Evolutionary conservation across 768 basidiomycete species (phyloP).

Genomic region (Mycena polygramma): DNA sequence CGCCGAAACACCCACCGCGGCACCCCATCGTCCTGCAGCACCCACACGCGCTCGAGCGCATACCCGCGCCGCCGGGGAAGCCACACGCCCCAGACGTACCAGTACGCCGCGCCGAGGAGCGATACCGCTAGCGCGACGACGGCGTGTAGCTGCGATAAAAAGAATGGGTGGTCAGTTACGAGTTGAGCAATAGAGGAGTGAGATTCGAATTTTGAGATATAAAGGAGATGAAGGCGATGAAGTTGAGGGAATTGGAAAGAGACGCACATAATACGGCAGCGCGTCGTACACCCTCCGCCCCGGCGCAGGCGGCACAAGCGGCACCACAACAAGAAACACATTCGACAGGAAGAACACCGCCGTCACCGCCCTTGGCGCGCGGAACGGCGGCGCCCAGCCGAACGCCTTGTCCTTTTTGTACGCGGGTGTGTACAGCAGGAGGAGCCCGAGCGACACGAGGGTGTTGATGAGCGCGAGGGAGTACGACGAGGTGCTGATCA

Average conservation of each 20-base stretch:
- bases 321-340: slow-evolving; percentile 71
- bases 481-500: slow-evolving; percentile 72
- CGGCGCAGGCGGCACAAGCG: slow-evolving; percentile 70
- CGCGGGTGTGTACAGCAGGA: slow-evolving; percentile 67
- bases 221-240: neutral
- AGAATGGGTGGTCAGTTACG: too few species aligned
- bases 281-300: slow-evolving; percentile 66
- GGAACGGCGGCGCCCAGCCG: slow-evolving; percentile 77
- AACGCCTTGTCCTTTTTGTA: slow-evolving; percentile 48
- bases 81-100: slow-evolving; percentile 67
- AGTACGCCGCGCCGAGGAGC: slow-evolving; percentile 65
- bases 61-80: slow-evolving; percentile 64
- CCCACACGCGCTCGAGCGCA: slow-evolving; percentile 59
- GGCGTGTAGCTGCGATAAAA: slow-evolving; percentile 58
- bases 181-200: too few species aligned
- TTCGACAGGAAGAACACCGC: slow-evolving; percentile 75
- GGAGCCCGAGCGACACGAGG: slow-evolving; percentile 70
- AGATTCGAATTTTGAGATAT: neutral
- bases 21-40: slow-evolving; percentile 69
- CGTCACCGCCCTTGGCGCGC: slow-evolving; percentile 62
- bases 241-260: neutral
- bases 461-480: slow-evolving; percentile 70
- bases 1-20: slow-evolving; percentile 66
- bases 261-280: slow-evolving; percentile 78
- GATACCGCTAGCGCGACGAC: slow-evolving; percentile 62